phyloP scores from a whole-genome alignment of 768 basidiomycete species.

The Rhodosporidiobolus odoratus region DNA sequence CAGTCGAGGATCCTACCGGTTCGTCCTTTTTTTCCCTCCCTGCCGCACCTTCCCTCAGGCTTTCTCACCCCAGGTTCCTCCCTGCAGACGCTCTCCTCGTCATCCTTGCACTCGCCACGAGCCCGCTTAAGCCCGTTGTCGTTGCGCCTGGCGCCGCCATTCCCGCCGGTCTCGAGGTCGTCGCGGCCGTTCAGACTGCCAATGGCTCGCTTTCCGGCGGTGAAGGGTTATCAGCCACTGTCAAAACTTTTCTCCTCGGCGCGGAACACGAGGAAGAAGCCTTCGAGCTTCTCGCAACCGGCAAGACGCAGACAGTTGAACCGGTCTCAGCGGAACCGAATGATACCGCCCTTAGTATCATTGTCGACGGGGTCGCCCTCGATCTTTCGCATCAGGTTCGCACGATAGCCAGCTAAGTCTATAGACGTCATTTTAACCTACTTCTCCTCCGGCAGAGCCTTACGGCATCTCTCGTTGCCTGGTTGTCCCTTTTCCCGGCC shows the following conservation, averaged over 20 bases:
- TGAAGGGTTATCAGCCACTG: not conserved
- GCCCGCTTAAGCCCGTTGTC: conserved; percentile 21
- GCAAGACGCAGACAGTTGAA: not conserved
- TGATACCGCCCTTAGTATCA: conserved; percentile 22
- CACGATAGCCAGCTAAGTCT: accelerated
- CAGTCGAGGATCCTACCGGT: conserved; percentile 33
- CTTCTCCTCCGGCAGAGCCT: conserved; percentile 12
- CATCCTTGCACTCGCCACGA: conserved; percentile 30
- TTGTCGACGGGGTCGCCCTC: conserved; percentile 23
- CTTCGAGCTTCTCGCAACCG: conserved; percentile 26
- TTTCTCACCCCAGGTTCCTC: not conserved
- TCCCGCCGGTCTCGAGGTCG: conserved; percentile 11
- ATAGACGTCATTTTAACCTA: not conserved
- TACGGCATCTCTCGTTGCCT: conserved; percentile 34
- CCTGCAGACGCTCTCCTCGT: conserved; percentile 33
- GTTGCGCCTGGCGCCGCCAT: conserved; percentile 15
- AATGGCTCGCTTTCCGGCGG: not conserved
- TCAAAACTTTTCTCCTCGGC: conserved; percentile 8
- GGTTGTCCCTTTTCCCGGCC: conserved; percentile 32
- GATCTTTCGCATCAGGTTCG: conserved; percentile 26
- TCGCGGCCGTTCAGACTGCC: conserved; percentile 20
- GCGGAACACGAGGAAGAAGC: conserved; percentile 4
- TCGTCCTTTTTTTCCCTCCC: not conserved
- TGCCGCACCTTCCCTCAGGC: not conserved
- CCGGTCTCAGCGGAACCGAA: not conserved